phyloP scores from a whole-genome alignment of 169 alveolate genomes.

The Plasmodium cynomolgi region DNA sequence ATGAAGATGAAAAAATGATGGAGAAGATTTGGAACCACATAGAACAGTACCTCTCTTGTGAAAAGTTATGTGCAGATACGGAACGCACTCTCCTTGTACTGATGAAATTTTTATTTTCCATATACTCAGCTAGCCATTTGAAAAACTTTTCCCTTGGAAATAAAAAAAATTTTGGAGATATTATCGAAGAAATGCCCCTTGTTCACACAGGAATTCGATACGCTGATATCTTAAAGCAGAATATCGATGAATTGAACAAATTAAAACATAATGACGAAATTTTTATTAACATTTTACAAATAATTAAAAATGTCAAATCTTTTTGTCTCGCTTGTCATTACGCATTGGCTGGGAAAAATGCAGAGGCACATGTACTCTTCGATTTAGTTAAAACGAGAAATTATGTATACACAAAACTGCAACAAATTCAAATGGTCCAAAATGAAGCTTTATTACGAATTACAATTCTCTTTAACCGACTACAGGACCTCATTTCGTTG shows the following conservation, averaged over 20 bases:
- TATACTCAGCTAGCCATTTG: constrained; percentile 13
- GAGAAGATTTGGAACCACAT: constrained; percentile 52
- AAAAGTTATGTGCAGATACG: constrained; percentile 45
- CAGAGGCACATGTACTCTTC: constrained; percentile 82
- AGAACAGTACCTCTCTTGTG: constrained; percentile 29
- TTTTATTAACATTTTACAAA: constrained; percentile 82
- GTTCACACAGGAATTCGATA: constrained; percentile 76
- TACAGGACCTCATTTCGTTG: constrained; percentile 65
- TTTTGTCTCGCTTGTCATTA: constrained; percentile 78
- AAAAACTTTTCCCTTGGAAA: constrained; percentile 3
- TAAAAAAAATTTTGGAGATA: constrained; percentile 21
- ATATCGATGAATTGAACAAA: constrained; percentile 76
- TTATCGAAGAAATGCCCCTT: constrained; percentile 49
- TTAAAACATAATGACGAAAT: constrained; percentile 36
- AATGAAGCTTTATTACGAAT: constrained; percentile 77
- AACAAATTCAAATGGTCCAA: constrained; percentile 15
- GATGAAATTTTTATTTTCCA: constrained; percentile 32
- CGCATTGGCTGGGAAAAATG: constrained; percentile 68
- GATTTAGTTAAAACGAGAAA: constrained; percentile 81
- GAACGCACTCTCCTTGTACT: constrained; percentile 36
- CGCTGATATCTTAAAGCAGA: constrained; percentile 83
- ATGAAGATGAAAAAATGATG: not conserved
- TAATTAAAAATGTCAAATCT: constrained; percentile 78
- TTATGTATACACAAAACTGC: constrained; percentile 40
- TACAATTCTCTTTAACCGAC: constrained; percentile 71